Conservation (phyloP, 257 asterid genomes). For the Fraxinus excelsior region DNA sequence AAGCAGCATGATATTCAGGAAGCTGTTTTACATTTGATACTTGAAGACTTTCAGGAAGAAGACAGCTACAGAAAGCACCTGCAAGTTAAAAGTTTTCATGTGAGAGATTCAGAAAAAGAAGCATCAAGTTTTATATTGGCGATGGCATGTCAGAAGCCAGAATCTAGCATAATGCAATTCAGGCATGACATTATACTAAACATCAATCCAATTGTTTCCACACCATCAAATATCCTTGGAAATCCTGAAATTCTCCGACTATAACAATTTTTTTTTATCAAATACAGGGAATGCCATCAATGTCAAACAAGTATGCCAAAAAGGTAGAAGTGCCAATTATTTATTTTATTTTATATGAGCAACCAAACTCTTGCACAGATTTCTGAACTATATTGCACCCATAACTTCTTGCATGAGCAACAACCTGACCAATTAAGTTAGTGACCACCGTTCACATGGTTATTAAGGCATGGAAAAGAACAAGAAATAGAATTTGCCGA, state of each 20-base stretch:
- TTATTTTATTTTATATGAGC: too few relatives aligned
- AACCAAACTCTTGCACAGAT: too few relatives aligned
- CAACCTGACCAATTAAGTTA: neutral
- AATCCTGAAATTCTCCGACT: too few relatives aligned
- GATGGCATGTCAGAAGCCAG: neutral
- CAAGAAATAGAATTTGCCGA: neutral
- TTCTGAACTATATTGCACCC: too few relatives aligned
- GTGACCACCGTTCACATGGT: neutral
- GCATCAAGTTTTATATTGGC: neutral
- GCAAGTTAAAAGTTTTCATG: conserved; percentile 15
- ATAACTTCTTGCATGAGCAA: neutral
- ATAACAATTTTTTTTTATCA: too few relatives aligned
- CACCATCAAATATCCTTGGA: too few relatives aligned
- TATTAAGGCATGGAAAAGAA: neutral
- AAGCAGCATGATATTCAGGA: conserved; percentile 44
- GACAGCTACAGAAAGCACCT: conserved; percentile 61
- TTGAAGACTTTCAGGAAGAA: conserved; percentile 60
- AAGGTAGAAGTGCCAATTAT: too few relatives aligned
- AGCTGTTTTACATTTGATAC: conserved; percentile 54
- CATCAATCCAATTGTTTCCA: too few relatives aligned
- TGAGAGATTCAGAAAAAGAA: neutral
- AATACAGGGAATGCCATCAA: too few relatives aligned
- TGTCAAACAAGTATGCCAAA: too few relatives aligned
- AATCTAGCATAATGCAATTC: neutral
- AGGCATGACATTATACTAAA: neutral